phyloP scores from a whole-genome alignment of 257 asterid species.

The Nicotiana attenuata region DNA sequence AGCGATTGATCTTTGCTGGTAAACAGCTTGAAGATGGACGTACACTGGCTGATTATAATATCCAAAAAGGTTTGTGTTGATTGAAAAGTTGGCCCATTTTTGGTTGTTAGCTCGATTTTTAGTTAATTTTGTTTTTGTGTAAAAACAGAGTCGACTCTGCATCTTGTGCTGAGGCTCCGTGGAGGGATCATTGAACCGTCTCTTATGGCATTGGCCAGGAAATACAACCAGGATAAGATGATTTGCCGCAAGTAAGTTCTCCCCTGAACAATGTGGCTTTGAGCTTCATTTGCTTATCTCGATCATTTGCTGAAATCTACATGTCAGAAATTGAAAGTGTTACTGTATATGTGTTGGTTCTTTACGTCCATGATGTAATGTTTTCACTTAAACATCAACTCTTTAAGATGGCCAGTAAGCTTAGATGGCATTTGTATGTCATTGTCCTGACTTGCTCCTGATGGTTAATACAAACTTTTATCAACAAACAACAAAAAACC shows the following conservation, averaged over 20 bases:
- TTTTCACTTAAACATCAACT: background rate
- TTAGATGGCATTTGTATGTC: background rate
- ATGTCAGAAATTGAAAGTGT: background rate
- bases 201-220: conserved; percentile 61
- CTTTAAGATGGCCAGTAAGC: background rate
- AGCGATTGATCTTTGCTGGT: conserved; percentile 71
- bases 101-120: background rate
- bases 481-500: too few relatives aligned
- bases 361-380: background rate
- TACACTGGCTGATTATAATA: conserved; percentile 62
- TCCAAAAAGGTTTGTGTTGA: conserved; percentile 39
- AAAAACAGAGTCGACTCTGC: conserved; percentile 52
- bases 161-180: conserved; percentile 70
- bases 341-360: background rate
- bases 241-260: conserved; percentile 63
- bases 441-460: background rate
- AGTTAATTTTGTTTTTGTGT: background rate
- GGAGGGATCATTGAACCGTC: conserved; percentile 77
- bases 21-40: conserved; percentile 80
- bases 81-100: background rate
- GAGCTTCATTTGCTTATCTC: background rate
- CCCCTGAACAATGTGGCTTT: background rate
- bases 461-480: background rate
- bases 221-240: conserved; percentile 62
- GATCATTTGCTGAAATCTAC: background rate